These are phyloP conservation scores for Xylariaceae sp. DNA, from an alignment of 2,329 filamentous ascomycete species.

Conservation along the genomic window DNA sequence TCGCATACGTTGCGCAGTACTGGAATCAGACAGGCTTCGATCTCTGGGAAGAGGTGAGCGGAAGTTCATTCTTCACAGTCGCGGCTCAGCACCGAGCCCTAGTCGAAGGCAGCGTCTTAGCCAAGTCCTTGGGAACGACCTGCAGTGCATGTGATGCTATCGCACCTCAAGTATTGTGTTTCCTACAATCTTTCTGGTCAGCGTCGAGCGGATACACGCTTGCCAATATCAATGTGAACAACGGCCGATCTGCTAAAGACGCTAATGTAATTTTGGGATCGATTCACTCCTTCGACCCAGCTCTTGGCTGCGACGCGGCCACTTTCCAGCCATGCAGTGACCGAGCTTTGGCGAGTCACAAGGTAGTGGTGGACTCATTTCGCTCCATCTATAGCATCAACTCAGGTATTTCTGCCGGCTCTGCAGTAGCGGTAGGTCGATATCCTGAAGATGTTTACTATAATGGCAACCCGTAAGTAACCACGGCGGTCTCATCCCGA, in stretches of 20 bases:
- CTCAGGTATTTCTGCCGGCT: conserved; percentile 62
- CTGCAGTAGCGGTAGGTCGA: conserved; percentile 67
- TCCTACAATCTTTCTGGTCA: conserved; percentile 77
- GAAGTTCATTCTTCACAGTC: conserved; percentile 80
- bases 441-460: conserved; percentile 78
- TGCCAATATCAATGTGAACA: conserved; percentile 70
- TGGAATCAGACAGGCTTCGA: conserved; percentile 73
- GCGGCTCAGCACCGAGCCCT: conserved; percentile 72
- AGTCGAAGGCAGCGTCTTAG: conserved; percentile 70
- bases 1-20: conserved; percentile 76
- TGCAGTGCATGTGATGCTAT: conserved; percentile 67
- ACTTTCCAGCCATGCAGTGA: conserved; percentile 82
- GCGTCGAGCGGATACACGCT: conserved; percentile 63
- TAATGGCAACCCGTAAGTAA: conserved; percentile 68
- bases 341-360: conserved; percentile 75
- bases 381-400: conserved; percentile 74
- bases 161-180: conserved; percentile 75
- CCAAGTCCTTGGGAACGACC: conserved; percentile 64
- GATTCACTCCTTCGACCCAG: conserved; percentile 73
- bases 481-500: neutral
- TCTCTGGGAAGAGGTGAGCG: conserved; percentile 81
- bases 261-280: conserved; percentile 71
- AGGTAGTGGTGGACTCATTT: conserved; percentile 77
- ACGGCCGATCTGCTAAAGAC: conserved; percentile 71
- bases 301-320: conserved; percentile 66